Evolutionary conservation across 2,329 filamentous ascomycete genomes (phyloP).

Genomic region (Exutisphaerella laricina): DNA sequence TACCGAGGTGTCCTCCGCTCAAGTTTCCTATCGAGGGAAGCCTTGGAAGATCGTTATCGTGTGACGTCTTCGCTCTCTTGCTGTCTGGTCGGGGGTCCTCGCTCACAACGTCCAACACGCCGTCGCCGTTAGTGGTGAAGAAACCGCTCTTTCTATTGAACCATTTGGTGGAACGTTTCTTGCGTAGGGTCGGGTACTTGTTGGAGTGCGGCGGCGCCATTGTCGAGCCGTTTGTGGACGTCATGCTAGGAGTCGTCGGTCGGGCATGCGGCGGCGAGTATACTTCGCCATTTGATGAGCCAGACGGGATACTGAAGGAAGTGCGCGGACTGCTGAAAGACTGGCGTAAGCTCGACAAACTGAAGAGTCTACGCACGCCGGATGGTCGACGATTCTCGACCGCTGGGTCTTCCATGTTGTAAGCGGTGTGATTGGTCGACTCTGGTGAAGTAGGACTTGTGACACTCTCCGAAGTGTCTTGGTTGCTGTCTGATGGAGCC

Average conservation of each 20-base stretch:
- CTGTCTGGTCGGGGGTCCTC: conserved; percentile 25
- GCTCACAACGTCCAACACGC: conserved; percentile 23
- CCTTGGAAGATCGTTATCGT: conserved; percentile 16
- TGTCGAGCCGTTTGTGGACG: conserved; percentile 19
- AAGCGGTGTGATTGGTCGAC: too few relatives aligned
- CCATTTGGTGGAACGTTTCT: conserved; percentile 32
- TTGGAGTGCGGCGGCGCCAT: conserved; percentile 12
- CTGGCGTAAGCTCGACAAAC: conserved; percentile 30
- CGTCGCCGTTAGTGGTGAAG: conserved; percentile 26
- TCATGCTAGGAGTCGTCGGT: conserved; percentile 21
- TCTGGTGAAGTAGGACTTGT: conserved; percentile 19
- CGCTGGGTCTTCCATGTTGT: too few relatives aligned
- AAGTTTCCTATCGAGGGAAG: conserved; percentile 29
- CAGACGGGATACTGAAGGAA: conserved; percentile 24
- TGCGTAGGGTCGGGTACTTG: conserved; percentile 17
- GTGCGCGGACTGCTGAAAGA: conserved; percentile 33
- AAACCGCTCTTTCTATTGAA: conserved; percentile 34
- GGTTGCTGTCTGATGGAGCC: conserved; percentile 14
- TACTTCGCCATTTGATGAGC: conserved; percentile 15
- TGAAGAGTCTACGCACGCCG: conserved; percentile 31
- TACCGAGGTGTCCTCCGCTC: conserved; percentile 20
- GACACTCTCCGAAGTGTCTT: conserved; percentile 22
- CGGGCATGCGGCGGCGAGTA: conserved; percentile 6
- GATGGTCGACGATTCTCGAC: conserved; percentile 19
- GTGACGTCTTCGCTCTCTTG: conserved; percentile 23